Percentiles rank a stretch among this genome's conserved stretches.
phyloP scores from a whole-genome alignment of 2,329 filamentous ascomycete species.

The Exutisphaerella laricina region DNA sequence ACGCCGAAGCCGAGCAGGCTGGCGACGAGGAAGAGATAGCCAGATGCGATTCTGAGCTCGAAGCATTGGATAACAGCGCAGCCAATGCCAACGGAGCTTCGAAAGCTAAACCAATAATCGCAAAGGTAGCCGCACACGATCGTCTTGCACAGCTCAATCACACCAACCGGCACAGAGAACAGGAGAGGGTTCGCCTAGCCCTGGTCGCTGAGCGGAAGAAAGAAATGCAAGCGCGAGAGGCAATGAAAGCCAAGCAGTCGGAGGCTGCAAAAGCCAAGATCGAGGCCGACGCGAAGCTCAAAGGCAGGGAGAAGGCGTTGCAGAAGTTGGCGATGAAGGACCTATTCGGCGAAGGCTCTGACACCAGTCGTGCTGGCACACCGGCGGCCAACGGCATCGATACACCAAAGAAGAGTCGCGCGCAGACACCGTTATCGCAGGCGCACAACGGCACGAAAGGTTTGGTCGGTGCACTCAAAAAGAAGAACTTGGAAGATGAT shows the following conservation, averaged over 20 bases:
- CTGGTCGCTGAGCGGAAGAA: constrained; percentile 66
- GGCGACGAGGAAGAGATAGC: constrained; percentile 57
- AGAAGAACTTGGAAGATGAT: constrained; percentile 80
- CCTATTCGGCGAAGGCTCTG: constrained; percentile 42
- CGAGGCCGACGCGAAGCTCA: constrained; percentile 21
- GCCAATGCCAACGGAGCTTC: constrained; percentile 51
- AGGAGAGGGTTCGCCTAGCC: constrained; percentile 84
- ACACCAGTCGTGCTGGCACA: constrained; percentile 45
- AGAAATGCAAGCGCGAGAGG: constrained; percentile 42
- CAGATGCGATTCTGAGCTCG: constrained; percentile 46
- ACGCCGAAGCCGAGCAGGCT: constrained; percentile 60
- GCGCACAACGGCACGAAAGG: constrained; percentile 48
- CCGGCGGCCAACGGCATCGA: constrained; percentile 43
- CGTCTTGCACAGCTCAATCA: constrained; percentile 77
- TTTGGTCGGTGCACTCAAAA: constrained; percentile 41
- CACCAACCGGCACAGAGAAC: constrained; percentile 76
- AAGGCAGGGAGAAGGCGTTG: constrained; percentile 11
- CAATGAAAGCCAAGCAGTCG: constrained; percentile 45
- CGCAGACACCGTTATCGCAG: constrained; percentile 33
- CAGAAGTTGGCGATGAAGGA: constrained; percentile 41
- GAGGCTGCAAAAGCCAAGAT: constrained; percentile 42
- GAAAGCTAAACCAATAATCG: constrained; percentile 41
- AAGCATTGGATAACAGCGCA: constrained; percentile 59
- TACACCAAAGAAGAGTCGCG: constrained; percentile 30
- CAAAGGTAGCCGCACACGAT: constrained; percentile 64